Base-by-base conservation (phyloP, 2,329 filamentous ascomycete species). In the Scytalidium lignicola region DNA sequence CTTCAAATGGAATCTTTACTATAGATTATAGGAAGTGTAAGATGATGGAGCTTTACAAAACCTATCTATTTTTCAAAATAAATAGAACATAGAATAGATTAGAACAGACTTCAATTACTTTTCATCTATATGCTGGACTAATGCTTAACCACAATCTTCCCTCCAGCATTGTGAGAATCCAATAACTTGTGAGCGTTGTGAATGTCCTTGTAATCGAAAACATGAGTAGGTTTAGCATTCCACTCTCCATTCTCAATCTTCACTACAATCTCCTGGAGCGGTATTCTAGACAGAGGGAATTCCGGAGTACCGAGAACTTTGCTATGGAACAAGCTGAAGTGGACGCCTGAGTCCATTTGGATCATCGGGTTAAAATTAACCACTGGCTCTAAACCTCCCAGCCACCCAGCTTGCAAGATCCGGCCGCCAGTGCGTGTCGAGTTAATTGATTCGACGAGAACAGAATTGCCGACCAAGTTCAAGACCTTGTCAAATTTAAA, bases 311-410 rank as follows among this genome's bases (percentile, higher is more conserved):
- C 51, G 10, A 53, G 49, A 32, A 53, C 51, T 15, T 48, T 48
- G 32, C 51, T 53, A 18, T 48, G 45, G 23, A 51, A 53, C 13
- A 53, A 47, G 32, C 49, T 53, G n/a, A 53, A 53, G 28, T 53
- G 49, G 9, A 53, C 51, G 3, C 51, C 51, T 13, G 42, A 43
- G n/a, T 48, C 46, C 51, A 53, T 53, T 20, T 53, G 19, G 1
- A 48, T 40, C 19, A 53, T 45, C 4, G 51, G 48, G 39, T 53
- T 53, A 17, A 53, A 53, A 22, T 53, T 44, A 12, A 51, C 44
- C 9, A 72, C 57, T 0, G 70, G 69, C 2, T 55, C 67, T 19
- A 73, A 48, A 0, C 69, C 70, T n/a, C 70, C 70, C 1, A 72
- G 51, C 60, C 65, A 69, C 5, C 72, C 66, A 9, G 68, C 65